Evolutionary conservation across 148 eudicot genomes (phyloP).

Genomic region (Nepenthes mirabilis): DNA sequence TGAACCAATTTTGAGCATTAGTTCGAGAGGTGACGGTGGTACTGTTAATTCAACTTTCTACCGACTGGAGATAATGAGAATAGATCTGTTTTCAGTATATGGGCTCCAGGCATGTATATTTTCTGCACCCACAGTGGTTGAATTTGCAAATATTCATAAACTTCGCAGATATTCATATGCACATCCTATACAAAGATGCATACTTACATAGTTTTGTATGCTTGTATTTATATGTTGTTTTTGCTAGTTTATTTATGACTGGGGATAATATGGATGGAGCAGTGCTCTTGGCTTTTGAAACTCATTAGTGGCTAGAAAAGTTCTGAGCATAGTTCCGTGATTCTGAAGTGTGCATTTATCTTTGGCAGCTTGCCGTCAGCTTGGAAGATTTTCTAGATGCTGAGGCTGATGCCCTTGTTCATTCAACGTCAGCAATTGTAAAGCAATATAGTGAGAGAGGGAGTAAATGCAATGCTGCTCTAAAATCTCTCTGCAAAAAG

Average conservation of each 20-base stretch:
- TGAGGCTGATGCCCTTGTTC: neutral
- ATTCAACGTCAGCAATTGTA: neutral
- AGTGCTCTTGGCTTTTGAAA: too few relatives aligned
- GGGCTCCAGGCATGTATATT: neutral
- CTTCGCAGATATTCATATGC: too few relatives aligned
- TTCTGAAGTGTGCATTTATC: neutral
- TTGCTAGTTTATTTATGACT: too few relatives aligned
- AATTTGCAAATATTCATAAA: neutral
- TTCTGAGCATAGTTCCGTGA: neutral
- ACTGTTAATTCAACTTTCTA: neutral
- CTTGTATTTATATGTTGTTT: too few relatives aligned
- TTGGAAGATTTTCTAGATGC: neutral
- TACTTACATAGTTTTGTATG: too few relatives aligned
- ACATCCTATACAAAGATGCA: too few relatives aligned
- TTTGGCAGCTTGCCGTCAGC: neutral
- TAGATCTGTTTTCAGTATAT: neutral
- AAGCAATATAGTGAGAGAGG: neutral
- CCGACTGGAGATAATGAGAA: neutral
- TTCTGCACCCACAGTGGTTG: neutral
- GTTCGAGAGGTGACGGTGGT: neutral
- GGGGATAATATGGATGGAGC: too few relatives aligned
- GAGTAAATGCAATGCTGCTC: neutral
- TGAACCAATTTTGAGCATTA: neutral
- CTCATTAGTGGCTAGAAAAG: too few relatives aligned
- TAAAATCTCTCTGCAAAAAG: neutral